Conservation (phyloP, 1,284 basidiomycete genomes). For the Agroathelia rolfsii region DNA sequence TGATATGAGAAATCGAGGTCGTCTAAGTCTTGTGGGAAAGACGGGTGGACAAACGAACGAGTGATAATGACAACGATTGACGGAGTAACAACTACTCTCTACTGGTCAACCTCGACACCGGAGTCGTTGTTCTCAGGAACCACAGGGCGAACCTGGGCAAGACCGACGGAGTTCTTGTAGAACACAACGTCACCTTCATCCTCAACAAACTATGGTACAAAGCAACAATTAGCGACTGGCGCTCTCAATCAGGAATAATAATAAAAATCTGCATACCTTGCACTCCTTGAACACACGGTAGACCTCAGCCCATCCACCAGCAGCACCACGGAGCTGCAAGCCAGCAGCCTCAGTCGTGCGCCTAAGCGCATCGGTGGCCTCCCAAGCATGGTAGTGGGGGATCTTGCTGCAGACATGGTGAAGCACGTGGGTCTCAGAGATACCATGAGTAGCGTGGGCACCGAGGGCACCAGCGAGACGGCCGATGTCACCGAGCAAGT, state of each 20-base stretch:
- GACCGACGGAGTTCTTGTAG: conserved; percentile 50
- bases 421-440: conserved; percentile 43
- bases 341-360: conserved; percentile 30
- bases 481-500: conserved; percentile 32
- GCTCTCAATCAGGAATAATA: neutral
- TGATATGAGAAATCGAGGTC: no score
- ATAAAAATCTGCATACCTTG: conserved; percentile 30
- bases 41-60: no score
- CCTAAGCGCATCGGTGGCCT: conserved; percentile 51
- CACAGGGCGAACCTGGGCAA: conserved; percentile 61
- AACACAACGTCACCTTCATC: conserved; percentile 53
- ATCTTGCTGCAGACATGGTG: conserved; percentile 46
- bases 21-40: no score
- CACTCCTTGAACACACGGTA: conserved; percentile 15
- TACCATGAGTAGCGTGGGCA: conserved; percentile 30
- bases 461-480: conserved; percentile 22
- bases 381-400: conserved; percentile 43
- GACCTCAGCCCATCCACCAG: conserved; percentile 16
- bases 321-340: conserved; percentile 13
- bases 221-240: conserved; percentile 8
- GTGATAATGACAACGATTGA: no score
- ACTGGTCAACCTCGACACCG: conserved; percentile 63
- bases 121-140: conserved; percentile 66
- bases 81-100: no score
- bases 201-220: conserved; percentile 38